Evolutionary conservation across 768 basidiomycete genomes (phyloP), one percentile per base, ranked within the genome.

Genomic region (Hypsizygus marmoreus): DNA sequence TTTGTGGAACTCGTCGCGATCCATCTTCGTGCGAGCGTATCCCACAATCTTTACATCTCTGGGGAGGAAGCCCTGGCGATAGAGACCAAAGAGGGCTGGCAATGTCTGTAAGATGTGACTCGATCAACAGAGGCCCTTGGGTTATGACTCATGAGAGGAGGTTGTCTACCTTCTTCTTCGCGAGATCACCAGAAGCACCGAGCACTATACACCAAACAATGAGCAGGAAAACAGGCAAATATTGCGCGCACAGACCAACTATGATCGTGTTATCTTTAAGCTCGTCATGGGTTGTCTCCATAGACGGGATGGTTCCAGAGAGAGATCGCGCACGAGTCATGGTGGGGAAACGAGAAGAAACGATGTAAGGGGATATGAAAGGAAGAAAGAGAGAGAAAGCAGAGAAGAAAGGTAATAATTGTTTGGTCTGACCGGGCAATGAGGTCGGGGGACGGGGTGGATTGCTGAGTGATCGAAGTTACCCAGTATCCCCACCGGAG

Each of bases 1-100:
- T 64, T 87, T 86, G 68, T 88, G 80, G 67, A 88, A 97, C 54
- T 95, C 95, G 28, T 75, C 75, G 19, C 73, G 62, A 64, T 87
- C 83, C 93, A 95, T 95, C 74, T 94, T 95, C 19, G 95, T 94
- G 54, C 95, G 83, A 19, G 95, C 95, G 66, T 98, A 99, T 17
- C 95, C 95, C 46, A 99, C 85, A 67, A 99, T 94, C 70, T 87
- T 86, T 55, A 87, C 77, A 65, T 81, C 88, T 43, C 76, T 76
- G 20, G 95, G 95, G 24, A 99, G 82, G 71, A 84, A 85, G 34
- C 78, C 82, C 51, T 83, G 81, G 53, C 77, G 76, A 75, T 81
- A 97, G 56, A 99, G 84, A 44, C 84, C 86, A 66, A 97, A 97
- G 44, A 99, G 77, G 20, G 95, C 95, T 9, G 95, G 95, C 68